Evolutionary conservation across 352 stramenopile species (phyloP).

Genomic region (Globisporangium canariense): DNA sequence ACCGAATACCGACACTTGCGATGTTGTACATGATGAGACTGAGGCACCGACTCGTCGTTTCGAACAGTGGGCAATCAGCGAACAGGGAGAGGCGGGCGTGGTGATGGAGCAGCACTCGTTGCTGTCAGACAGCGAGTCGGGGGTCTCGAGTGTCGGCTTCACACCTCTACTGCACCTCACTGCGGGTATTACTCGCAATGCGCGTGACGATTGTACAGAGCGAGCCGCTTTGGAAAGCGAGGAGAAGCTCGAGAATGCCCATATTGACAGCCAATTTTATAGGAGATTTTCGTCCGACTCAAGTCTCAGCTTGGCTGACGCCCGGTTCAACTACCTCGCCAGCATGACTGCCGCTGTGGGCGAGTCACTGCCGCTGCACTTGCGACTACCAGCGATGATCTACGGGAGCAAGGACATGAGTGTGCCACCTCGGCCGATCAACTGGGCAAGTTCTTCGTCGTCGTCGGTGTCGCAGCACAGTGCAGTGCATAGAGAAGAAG

Average conservation of each 20-base stretch:
- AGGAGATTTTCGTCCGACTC: constrained; percentile 31
- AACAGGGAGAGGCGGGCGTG: not conserved
- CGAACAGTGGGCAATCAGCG: not conserved
- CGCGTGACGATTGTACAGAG: not conserved
- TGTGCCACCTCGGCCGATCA: constrained; percentile 31
- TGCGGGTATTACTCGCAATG: constrained; percentile 21
- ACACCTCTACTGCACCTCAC: constrained; percentile 38
- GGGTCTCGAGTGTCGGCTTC: constrained; percentile 49
- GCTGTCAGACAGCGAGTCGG: constrained; percentile 29
- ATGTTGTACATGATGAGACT: constrained; percentile 1
- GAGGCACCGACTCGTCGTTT: not conserved
- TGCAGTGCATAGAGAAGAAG: not conserved
- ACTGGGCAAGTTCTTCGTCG: constrained; percentile 24
- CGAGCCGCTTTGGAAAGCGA: constrained; percentile 3
- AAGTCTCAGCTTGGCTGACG: constrained; percentile 35
- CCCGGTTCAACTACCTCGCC: constrained; percentile 42
- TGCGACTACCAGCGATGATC: constrained; percentile 35
- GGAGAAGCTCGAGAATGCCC: constrained; percentile 7
- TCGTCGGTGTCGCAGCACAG: constrained; percentile 25
- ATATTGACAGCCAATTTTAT: not conserved
- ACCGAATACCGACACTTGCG: not conserved
- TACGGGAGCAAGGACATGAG: constrained; percentile 36
- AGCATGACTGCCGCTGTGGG: constrained; percentile 42
- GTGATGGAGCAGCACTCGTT: constrained; percentile 14
- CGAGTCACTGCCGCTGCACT: constrained; percentile 40